Evolutionary conservation across 1,284 basidiomycete genomes (phyloP).

Genomic region (Singerocomus inundabilis): DNA sequence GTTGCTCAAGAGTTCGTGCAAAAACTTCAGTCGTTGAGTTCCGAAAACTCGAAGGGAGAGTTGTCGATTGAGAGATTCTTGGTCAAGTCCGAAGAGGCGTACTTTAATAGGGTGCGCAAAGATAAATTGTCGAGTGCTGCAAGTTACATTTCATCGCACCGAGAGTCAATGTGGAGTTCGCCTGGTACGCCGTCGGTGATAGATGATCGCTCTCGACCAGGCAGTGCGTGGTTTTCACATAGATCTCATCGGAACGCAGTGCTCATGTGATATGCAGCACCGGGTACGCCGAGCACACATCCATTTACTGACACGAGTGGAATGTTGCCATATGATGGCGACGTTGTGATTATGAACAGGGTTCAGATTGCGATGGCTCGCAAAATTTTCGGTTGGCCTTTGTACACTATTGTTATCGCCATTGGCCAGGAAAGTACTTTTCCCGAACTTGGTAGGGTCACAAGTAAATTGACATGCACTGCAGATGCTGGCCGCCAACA

Average conservation of each 20-base stretch:
- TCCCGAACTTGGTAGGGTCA: background rate
- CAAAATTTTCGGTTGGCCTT: slow-evolving; percentile 79
- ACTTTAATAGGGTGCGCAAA: slow-evolving; percentile 86
- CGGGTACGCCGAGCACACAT: slow-evolving; percentile 56
- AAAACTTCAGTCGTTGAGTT: slow-evolving; percentile 73
- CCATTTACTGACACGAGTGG: slow-evolving; percentile 54
- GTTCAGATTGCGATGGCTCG: slow-evolving; percentile 80
- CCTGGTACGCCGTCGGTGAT: slow-evolving; percentile 57
- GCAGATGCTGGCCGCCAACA: slow-evolving; percentile 82
- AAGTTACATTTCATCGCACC: slow-evolving; percentile 73
- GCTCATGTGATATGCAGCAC: slow-evolving; percentile 19
- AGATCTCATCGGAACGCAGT: background rate
- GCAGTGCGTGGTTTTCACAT: slow-evolving; percentile 50
- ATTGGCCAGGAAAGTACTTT: slow-evolving; percentile 64
- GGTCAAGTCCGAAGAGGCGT: slow-evolving; percentile 86
- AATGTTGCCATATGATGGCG: slow-evolving; percentile 53
- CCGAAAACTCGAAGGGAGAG: slow-evolving; percentile 88
- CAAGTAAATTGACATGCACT: slow-evolving; percentile 5
- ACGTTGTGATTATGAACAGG: slow-evolving; percentile 70
- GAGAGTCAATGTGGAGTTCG: slow-evolving; percentile 83
- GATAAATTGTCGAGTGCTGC: slow-evolving; percentile 80
- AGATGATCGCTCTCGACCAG: slow-evolving; percentile 60
- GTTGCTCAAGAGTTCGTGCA: slow-evolving; percentile 87
- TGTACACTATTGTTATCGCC: slow-evolving; percentile 87
- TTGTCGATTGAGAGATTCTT: slow-evolving; percentile 89